Conservation (phyloP, 805 yeast genomes). For the Wickerhamomyces subpelliculosus region DNA sequence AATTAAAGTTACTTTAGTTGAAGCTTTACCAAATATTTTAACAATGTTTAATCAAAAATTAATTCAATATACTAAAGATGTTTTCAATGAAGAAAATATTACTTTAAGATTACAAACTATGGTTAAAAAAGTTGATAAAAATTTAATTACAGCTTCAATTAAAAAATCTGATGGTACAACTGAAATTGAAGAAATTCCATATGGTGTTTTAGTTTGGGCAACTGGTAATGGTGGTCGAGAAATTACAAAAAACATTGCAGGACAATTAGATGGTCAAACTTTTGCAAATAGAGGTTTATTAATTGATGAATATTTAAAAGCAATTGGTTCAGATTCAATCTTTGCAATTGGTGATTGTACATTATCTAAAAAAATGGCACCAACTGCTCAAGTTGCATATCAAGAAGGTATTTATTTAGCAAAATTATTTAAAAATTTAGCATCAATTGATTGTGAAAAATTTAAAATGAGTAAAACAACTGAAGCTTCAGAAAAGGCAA, state of each 20-base stretch:
- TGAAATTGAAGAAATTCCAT: constrained; percentile 59
- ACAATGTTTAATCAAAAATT: constrained; percentile 63
- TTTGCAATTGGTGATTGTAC: constrained; percentile 96
- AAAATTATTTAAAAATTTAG: constrained; percentile 55
- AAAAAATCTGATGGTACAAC: constrained; percentile 62
- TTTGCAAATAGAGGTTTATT: constrained; percentile 87
- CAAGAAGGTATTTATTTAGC: constrained; percentile 88
- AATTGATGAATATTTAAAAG: constrained; percentile 73
- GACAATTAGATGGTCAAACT: constrained; percentile 66
- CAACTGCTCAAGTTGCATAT: constrained; percentile 96
- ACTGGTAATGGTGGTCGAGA: constrained; percentile 92
- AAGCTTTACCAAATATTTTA: constrained; percentile 86
- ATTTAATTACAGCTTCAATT: constrained; percentile 60
- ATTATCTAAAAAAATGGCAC: constrained; percentile 77
- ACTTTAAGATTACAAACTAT: constrained; percentile 76
- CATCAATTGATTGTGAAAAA: constrained; percentile 53
- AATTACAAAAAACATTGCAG: constrained; percentile 58
- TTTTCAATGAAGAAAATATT: constrained; percentile 62
- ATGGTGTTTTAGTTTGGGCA: constrained; percentile 95
- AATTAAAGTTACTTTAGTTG: constrained; percentile 77
- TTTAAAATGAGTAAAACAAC: constrained; percentile 31
- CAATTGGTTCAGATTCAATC: constrained; percentile 70
- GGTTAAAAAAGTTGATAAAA: constrained; percentile 78
- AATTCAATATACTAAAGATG: constrained; percentile 72
- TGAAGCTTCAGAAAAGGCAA: constrained; percentile 31